A percentile compares a stretch with the other conserved stretches of the same genome.
phyloP scores from a whole-genome alignment of 805 yeast genomes.

The Saccharomyces paradoxus region DNA sequence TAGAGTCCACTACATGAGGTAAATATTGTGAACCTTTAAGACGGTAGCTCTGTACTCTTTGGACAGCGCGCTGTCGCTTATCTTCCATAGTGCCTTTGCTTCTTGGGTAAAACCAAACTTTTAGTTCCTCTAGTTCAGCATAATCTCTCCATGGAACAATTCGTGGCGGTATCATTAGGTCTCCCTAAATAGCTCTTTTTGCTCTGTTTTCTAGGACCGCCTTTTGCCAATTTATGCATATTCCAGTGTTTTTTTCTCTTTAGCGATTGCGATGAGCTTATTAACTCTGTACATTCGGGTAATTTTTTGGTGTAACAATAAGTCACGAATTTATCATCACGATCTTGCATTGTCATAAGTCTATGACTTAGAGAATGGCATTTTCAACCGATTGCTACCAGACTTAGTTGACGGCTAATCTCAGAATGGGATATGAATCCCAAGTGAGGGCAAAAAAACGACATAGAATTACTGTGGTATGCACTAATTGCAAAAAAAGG shows the following conservation, averaged over 20 bases:
- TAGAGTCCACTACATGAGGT: constrained; percentile 67
- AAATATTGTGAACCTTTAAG: constrained; percentile 48
- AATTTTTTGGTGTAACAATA: not conserved
- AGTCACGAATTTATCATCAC: not conserved
- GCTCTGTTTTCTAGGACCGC: not conserved
- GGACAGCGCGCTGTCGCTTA: constrained; percentile 39
- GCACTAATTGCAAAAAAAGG: constrained; percentile 28
- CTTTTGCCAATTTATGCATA: not conserved
- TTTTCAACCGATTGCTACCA: not conserved
- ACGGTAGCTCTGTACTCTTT: constrained; percentile 43
- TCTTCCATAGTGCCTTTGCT: constrained; percentile 16
- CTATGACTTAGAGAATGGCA: not conserved
- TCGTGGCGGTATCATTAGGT: constrained; percentile 22
- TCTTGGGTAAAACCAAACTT: constrained; percentile 46
- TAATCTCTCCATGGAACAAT: constrained; percentile 33
- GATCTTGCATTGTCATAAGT: not conserved
- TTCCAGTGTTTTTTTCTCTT: not conserved
- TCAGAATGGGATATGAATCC: not conserved
- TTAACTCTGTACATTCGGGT: not conserved
- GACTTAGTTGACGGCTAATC: not conserved
- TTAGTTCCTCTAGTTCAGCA: constrained; percentile 40
- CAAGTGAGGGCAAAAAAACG: constrained; percentile 8
- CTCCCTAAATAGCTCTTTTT: not conserved
- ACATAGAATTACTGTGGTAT: constrained; percentile 24
- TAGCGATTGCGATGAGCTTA: not conserved